A percentile compares a stretch with the other conserved stretches of the same genome.
These are phyloP conservation scores for Corinectria fuckeliana DNA, from an alignment of 2,329 filamentous ascomycete species.

Conservation along the genomic window DNA sequence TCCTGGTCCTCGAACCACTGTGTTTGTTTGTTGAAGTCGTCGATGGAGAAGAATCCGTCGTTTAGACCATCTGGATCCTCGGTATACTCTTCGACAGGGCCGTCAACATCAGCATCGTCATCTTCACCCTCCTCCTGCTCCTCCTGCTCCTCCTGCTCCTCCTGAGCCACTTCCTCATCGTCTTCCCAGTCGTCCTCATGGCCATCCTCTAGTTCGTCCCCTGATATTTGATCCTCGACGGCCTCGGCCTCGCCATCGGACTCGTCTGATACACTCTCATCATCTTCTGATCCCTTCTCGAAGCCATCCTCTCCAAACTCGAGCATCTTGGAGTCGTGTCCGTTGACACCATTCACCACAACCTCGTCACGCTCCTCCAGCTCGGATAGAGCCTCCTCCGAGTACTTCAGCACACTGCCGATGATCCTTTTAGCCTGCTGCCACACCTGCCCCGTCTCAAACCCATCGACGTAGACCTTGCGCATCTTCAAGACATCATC, in stretches of 20 bases:
- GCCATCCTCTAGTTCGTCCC: slow-evolving; percentile 34
- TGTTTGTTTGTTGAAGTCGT: slow-evolving; percentile 94
- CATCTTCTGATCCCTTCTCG: slow-evolving; percentile 41
- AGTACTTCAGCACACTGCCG: slow-evolving; percentile 58
- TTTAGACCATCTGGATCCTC: slow-evolving; percentile 83
- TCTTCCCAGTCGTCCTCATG: slow-evolving; percentile 44
- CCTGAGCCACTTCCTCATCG: slow-evolving; percentile 47
- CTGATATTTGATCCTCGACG: slow-evolving; percentile 33
- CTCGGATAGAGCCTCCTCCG: slow-evolving; percentile 54
- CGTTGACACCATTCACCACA: slow-evolving; percentile 34
- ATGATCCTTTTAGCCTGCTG: slow-evolving; percentile 90
- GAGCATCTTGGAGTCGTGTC: slow-evolving; percentile 38
- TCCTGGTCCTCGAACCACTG: slow-evolving; percentile 90
- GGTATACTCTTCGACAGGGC: slow-evolving; percentile 55
- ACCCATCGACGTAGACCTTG: slow-evolving; percentile 85
- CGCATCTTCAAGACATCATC: slow-evolving; percentile 74
- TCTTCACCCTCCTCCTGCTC: slow-evolving; percentile 44
- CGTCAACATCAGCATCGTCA: slow-evolving; percentile 50
- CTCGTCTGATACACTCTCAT: slow-evolving; percentile 35
- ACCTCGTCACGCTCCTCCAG: slow-evolving; percentile 59
- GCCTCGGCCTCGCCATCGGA: slow-evolving; percentile 36
- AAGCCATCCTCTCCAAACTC: slow-evolving; percentile 41
- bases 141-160: slow-evolving; percentile 46
- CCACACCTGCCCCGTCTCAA: slow-evolving; percentile 89
- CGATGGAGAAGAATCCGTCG: slow-evolving; percentile 97